Conservation (phyloP, 768 basidiomycete genomes). For the Hygrocybe coccinea region DNA sequence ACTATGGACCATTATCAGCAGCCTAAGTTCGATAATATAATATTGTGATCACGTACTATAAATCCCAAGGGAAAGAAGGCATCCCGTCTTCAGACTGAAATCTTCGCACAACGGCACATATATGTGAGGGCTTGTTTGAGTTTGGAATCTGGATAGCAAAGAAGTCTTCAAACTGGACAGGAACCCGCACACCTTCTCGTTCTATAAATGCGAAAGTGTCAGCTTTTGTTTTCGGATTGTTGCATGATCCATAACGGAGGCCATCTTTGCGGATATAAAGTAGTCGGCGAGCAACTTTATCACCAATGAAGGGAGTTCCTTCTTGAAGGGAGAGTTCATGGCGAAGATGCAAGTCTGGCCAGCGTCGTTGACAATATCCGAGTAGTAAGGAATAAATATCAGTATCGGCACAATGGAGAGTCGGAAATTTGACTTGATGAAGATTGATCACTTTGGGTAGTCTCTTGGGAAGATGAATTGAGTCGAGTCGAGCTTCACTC, state of each 20-base stretch:
- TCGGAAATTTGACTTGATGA: neutral
- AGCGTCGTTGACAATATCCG: slow-evolving; percentile 3
- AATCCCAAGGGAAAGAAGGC: slow-evolving; percentile 20
- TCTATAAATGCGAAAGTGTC: slow-evolving; percentile 14
- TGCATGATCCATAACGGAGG: slow-evolving; percentile 15
- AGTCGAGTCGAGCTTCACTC: slow-evolving; percentile 10
- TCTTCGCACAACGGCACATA: slow-evolving; percentile 17
- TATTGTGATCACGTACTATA: slow-evolving; percentile 11
- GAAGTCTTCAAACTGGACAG: slow-evolving; percentile 10
- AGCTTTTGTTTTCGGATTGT: slow-evolving; percentile 13
- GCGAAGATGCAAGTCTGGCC: slow-evolving; percentile 8
- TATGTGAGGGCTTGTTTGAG: slow-evolving; percentile 7
- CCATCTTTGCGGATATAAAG: slow-evolving; percentile 22
- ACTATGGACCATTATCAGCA: slow-evolving; percentile 10
- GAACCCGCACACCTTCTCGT: slow-evolving; percentile 1
- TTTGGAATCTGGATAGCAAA: slow-evolving; percentile 10
- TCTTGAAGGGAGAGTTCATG: neutral
- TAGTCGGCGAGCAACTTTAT: slow-evolving; percentile 4
- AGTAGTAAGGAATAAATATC: slow-evolving; percentile 8
- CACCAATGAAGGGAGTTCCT: neutral
- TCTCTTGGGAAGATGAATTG: neutral
- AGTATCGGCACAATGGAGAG: neutral
- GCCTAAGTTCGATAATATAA: neutral
- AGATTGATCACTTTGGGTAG: neutral
- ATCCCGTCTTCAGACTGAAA: slow-evolving; percentile 11